Base-by-base conservation (phyloP, 1,284 basidiomycete genomes). In the Lentinula novae-zelandiae region DNA sequence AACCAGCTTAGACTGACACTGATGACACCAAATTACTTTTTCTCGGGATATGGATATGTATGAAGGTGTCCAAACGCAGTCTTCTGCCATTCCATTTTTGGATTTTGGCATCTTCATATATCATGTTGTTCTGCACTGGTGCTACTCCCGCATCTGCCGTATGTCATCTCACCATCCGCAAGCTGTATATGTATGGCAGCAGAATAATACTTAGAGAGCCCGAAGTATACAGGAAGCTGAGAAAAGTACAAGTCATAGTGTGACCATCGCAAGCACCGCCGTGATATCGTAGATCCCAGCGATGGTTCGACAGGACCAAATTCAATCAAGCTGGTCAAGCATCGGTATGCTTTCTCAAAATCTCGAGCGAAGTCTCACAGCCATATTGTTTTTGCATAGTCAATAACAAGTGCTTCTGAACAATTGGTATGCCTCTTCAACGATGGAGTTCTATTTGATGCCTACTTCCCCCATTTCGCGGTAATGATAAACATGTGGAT, bases 91-190 rank as follows among this genome's bases (percentile, higher is more conserved):
- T 15, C 13, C 40, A 44, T 3, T 46, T 22, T 7, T 44, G n/a
- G 44, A 20, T 17, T 9, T 54, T 54, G 53, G 39, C 53, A 54
- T 38, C 17, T 27, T 54, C 53, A 54, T 54, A 38, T 54, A 54
- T 54, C 53, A 54, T 27, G 17, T 8, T 42, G 22, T 44, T 5
- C 27, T 27, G n/a, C 50, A 51, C 50, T n/a, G 15, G 12, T n/a
- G 50, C 50, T 40, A 39, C 39, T 42, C 39, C 53, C 38, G 39
- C 52, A 38, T 53, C 52, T 53, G 52, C 22, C 36, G 52, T 53
- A 39, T 53, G 52, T 53, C 52, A 38, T 20, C 1, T 3, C n/a
- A 20, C 34, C 17, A 15, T 36, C 52, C 27, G 27, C 3, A 27
- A 27, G 27, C 3, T 27, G 27, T 46, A 17, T 9, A n/a, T 46